phyloP scores from a whole-genome alignment of 345 rosid species.

The Cardiospermum halicacabum region DNA sequence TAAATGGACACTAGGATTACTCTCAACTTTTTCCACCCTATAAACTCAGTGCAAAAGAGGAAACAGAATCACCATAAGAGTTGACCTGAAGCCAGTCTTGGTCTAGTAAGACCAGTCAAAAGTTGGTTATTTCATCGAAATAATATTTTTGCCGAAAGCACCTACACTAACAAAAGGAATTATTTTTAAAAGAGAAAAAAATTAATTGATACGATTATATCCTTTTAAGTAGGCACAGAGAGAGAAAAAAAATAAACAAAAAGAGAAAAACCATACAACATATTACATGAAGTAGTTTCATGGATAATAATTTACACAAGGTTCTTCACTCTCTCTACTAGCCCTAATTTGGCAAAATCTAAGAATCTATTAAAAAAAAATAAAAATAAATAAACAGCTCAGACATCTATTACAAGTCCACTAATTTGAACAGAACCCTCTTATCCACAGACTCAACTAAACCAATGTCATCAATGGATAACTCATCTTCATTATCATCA shows the following conservation, averaged over 20 bases:
- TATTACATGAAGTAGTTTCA: slow-evolving; percentile 11
- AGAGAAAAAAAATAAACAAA: neutral
- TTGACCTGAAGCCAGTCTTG: too few species aligned
- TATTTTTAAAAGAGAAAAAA: neutral
- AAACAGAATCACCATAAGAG: too few species aligned
- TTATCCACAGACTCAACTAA: slow-evolving; percentile 71
- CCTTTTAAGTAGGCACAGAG: neutral
- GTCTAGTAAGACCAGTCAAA: too few species aligned
- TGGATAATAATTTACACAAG: slow-evolving; percentile 29
- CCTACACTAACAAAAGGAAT: neutral
- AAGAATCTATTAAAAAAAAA: slow-evolving; percentile 15
- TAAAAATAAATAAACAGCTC: neutral
- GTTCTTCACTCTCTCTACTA: slow-evolving; percentile 8
- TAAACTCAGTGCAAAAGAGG: too few species aligned
- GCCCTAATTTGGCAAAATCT: neutral
- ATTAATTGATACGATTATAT: neutral
- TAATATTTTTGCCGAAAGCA: neutral
- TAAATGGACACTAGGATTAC: too few species aligned
- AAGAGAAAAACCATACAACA: neutral
- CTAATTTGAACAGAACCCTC: slow-evolving; percentile 43
- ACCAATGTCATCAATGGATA: slow-evolving; percentile 59
- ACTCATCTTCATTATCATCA: slow-evolving; percentile 38
- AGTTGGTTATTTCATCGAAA: too few species aligned
- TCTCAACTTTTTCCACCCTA: too few species aligned
- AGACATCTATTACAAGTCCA: slow-evolving; percentile 23